These are phyloP conservation scores for Myotisia sp. DNA, from an alignment of 2,329 filamentous ascomycete species.

Conservation along the genomic window DNA sequence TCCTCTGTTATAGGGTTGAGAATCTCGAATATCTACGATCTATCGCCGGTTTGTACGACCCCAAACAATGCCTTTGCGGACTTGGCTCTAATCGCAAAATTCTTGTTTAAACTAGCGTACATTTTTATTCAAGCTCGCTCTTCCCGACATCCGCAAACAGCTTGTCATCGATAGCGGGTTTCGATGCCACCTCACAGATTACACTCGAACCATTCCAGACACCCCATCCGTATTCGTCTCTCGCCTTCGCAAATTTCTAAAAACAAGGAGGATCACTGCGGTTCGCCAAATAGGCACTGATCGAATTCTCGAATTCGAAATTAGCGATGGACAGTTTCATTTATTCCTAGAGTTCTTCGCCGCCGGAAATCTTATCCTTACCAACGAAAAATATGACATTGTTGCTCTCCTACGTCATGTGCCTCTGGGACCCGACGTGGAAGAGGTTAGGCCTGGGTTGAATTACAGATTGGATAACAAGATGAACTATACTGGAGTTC, in stretches of 20 bases:
- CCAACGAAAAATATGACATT: constrained; percentile 70
- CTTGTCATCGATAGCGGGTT: constrained; percentile 90
- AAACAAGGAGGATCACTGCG: constrained; percentile 67
- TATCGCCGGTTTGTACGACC: constrained; percentile 51
- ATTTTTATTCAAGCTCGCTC: constrained; percentile 87
- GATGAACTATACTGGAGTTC: constrained; percentile 68
- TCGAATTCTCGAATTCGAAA: constrained; percentile 78
- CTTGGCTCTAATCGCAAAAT: not conserved
- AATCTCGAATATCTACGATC: constrained; percentile 87
- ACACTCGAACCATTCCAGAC: constrained; percentile 71
- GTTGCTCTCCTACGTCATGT: constrained; percentile 69
- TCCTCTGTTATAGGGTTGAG: constrained; percentile 61
- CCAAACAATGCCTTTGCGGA: not conserved
- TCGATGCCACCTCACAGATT: constrained; percentile 84
- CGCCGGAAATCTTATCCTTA: constrained; percentile 85
- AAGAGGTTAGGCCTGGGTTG: constrained; percentile 62
- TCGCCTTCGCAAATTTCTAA: constrained; percentile 72
- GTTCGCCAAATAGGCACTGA: constrained; percentile 84
- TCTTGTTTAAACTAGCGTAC: constrained; percentile 47
- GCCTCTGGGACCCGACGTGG: constrained; percentile 65
- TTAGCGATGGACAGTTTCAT: constrained; percentile 79
- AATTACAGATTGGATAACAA: constrained; percentile 67
- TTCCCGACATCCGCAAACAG: constrained; percentile 77
- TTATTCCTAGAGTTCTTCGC: constrained; percentile 94
- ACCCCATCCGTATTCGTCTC: constrained; percentile 75